phyloP scores from a whole-genome alignment of 805 yeast species.

The Pichia paraexigua region DNA sequence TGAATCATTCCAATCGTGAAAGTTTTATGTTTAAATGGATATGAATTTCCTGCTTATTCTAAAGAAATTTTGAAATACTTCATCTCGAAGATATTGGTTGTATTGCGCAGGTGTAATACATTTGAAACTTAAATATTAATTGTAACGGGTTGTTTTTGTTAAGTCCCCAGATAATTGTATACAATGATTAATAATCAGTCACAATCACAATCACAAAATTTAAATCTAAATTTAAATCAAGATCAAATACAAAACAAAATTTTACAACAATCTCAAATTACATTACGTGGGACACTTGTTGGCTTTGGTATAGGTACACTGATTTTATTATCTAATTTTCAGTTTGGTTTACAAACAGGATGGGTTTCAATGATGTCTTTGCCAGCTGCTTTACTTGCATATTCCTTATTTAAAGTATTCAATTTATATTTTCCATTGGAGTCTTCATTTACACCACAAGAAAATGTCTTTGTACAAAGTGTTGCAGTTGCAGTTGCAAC shows the following conservation, averaged over 20 bases:
- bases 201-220: background rate
- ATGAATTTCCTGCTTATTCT: too few relatives aligned
- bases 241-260: background rate
- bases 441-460: constrained; percentile 73
- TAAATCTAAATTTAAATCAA: background rate
- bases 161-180: background rate
- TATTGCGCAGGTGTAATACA: background rate
- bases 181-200: background rate
- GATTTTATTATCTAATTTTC: constrained; percentile 84
- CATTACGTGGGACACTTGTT: constrained; percentile 62
- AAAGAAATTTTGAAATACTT: too few relatives aligned
- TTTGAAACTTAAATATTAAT: background rate
- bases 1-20: background rate
- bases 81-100: background rate
- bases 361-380: constrained; percentile 99
- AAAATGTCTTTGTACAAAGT: constrained; percentile 86
- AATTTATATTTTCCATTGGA: constrained; percentile 21
- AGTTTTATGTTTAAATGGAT: too few relatives aligned
- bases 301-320: constrained; percentile 84
- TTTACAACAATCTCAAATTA: constrained; percentile 48
- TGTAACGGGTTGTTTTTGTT: background rate
- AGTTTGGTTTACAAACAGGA: constrained; percentile 94
- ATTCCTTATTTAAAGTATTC: constrained; percentile 65
- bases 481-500: constrained; percentile 96
- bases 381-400: constrained; percentile 86